These are phyloP conservation scores for Dillenia turbinata DNA, from an alignment of 164 flowering plant genomes.

Conservation along the genomic window DNA sequence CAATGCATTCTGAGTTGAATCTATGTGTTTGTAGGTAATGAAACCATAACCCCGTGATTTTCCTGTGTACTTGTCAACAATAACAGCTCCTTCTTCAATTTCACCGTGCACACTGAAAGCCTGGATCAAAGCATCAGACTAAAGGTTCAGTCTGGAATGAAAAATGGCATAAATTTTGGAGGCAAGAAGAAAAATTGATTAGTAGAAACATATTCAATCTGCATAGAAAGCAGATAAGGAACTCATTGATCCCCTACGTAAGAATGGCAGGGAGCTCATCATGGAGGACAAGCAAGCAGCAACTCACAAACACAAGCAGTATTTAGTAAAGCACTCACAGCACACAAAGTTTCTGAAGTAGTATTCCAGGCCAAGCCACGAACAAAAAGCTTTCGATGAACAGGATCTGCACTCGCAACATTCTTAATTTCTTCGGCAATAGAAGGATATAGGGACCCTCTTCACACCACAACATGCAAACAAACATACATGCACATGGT, in stretches of 20 bases:
- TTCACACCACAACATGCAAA: constrained; percentile 57
- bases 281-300: constrained; percentile 9
- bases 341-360: constrained; percentile 77
- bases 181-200: neutral
- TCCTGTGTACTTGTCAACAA: constrained; percentile 61
- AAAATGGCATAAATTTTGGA: neutral
- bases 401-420: constrained; percentile 75
- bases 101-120: constrained; percentile 70
- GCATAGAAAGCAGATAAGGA: neutral
- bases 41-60: constrained; percentile 81
- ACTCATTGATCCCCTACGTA: constrained; percentile 3
- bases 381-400: constrained; percentile 80
- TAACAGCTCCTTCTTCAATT: constrained; percentile 82
- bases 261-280: neutral
- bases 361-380: constrained; percentile 83
- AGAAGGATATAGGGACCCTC: constrained; percentile 66
- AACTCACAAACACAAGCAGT: constrained; percentile 28
- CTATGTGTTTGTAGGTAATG: constrained; percentile 64
- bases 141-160: constrained; percentile 5
- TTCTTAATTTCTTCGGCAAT: constrained; percentile 71
- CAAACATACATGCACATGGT: constrained; percentile 59
- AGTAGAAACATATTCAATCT: neutral
- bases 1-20: constrained; percentile 61
- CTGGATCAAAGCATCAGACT: constrained; percentile 26
- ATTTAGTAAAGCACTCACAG: constrained; percentile 68